These are phyloP conservation scores for Leccinum obscurum DNA, from an alignment of 768 basidiomycete species.

Conservation along the genomic window DNA sequence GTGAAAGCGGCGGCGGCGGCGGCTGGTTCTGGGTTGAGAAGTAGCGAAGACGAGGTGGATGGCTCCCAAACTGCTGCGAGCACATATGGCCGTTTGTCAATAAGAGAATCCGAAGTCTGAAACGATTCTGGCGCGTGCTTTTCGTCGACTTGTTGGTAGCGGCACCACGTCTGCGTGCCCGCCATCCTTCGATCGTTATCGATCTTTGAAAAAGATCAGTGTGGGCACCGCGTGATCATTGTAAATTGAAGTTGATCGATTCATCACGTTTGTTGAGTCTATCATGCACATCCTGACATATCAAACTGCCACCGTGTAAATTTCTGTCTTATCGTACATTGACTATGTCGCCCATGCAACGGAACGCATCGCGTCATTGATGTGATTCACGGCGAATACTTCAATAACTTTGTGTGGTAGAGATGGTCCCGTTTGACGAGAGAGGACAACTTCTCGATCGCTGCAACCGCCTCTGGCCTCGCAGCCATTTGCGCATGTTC, in stretches of 20 bases:
- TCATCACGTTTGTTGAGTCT: not conserved
- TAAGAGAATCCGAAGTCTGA: not conserved
- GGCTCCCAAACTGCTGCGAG: not conserved
- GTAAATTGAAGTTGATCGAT: too few relatives aligned
- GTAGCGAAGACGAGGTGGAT: not conserved
- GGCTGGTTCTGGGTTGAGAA: not conserved
- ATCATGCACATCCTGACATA: not conserved
- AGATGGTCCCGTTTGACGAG: conserved; percentile 19
- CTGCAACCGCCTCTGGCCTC: conserved; percentile 8
- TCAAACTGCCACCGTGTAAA: not conserved
- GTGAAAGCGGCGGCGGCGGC: conserved; percentile 14
- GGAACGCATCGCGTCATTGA: not conserved
- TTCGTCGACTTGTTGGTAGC: too few relatives aligned
- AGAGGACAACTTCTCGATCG: conserved; percentile 10
- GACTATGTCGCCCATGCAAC: not conserved
- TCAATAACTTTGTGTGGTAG: conserved; percentile 12
- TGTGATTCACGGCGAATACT: conserved; percentile 1
- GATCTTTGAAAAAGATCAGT: too few relatives aligned
- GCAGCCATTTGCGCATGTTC: conserved; percentile 12
- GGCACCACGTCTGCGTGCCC: too few relatives aligned
- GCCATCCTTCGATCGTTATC: too few relatives aligned
- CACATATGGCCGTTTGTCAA: not conserved
- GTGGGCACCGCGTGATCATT: too few relatives aligned
- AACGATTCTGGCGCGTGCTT: not conserved
- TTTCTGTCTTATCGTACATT: too few relatives aligned